phyloP scores from a whole-genome alignment of 2,329 filamentous ascomycete species.

The Botrytis elliptica region DNA sequence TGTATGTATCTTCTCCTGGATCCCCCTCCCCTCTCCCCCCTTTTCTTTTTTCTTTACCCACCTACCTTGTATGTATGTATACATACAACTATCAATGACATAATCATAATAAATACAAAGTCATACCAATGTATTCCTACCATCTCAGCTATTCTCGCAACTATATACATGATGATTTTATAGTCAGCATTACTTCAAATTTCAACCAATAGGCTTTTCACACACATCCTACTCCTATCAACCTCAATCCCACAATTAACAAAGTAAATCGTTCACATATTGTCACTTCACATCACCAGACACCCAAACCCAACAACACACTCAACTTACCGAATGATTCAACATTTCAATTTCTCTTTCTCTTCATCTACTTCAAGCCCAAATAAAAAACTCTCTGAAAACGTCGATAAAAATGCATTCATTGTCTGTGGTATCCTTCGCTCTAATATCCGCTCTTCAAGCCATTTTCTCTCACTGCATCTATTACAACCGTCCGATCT shows the following conservation, averaged over 20 bases:
- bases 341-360: neutral
- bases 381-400: too few relatives aligned
- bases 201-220: neutral
- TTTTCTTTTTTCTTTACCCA: neutral
- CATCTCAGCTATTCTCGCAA: too few relatives aligned
- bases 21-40: too few relatives aligned
- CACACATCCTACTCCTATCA: neutral
- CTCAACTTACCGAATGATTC: accelerated
- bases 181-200: neutral
- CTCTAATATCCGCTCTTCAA: neutral
- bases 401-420: neutral
- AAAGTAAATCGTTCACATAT: neutral
- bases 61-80: too few relatives aligned
- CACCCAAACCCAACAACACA: neutral
- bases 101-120: too few relatives aligned
- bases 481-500: neutral
- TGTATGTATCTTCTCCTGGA: neutral
- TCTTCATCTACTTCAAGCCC: neutral
- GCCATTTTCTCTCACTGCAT: neutral
- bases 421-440: neutral
- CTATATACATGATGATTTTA: too few relatives aligned
- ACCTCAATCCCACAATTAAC: neutral
- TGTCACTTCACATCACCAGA: neutral
- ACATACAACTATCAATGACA: too few relatives aligned
- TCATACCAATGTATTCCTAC: too few relatives aligned